A percentile compares a stretch with the other conserved stretches of the same genome.
Evolutionary conservation across 805 yeast species (phyloP).

Genomic region (Candida taoyuanica): DNA sequence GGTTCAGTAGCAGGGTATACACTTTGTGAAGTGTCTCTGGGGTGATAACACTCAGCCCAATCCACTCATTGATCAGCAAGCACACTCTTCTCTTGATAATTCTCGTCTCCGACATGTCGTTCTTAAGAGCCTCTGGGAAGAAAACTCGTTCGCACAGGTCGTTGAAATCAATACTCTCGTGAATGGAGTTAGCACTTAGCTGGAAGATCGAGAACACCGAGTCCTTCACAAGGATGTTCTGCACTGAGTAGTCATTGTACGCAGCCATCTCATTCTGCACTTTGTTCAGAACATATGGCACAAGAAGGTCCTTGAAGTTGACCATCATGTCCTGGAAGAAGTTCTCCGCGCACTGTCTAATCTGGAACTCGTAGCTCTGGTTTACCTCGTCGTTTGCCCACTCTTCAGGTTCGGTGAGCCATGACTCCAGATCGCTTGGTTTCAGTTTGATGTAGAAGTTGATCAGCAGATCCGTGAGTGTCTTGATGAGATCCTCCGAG

Average conservation of each 20-base stretch:
- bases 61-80: slow-evolving; percentile 77
- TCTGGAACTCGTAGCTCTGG: slow-evolving; percentile 75
- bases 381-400: slow-evolving; percentile 82
- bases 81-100: slow-evolving; percentile 76
- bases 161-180: slow-evolving; percentile 65
- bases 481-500: slow-evolving; percentile 49
- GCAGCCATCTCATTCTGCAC: slow-evolving; percentile 39
- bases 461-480: slow-evolving; percentile 62
- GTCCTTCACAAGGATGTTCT: slow-evolving; percentile 66
- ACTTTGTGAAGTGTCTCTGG: slow-evolving; percentile 51
- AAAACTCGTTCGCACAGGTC: slow-evolving; percentile 52
- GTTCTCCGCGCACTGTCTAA: slow-evolving; percentile 83
- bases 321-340: slow-evolving; percentile 71
- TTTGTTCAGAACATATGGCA: slow-evolving; percentile 53
- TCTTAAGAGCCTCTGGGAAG: slow-evolving; percentile 53
- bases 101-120: slow-evolving; percentile 45
- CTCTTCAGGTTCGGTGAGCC: slow-evolving; percentile 88
- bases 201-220: slow-evolving; percentile 81
- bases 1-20: slow-evolving; percentile 50
- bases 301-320: slow-evolving; percentile 52
- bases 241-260: slow-evolving; percentile 31
- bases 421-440: slow-evolving; percentile 72
- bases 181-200: slow-evolving; percentile 61
- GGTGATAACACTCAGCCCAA: slow-evolving; percentile 54
- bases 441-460: slow-evolving; percentile 69